Base-by-base conservation (phyloP, 495 filamentous ascomycete species). In the Venustampulla echinocandica region DNA sequence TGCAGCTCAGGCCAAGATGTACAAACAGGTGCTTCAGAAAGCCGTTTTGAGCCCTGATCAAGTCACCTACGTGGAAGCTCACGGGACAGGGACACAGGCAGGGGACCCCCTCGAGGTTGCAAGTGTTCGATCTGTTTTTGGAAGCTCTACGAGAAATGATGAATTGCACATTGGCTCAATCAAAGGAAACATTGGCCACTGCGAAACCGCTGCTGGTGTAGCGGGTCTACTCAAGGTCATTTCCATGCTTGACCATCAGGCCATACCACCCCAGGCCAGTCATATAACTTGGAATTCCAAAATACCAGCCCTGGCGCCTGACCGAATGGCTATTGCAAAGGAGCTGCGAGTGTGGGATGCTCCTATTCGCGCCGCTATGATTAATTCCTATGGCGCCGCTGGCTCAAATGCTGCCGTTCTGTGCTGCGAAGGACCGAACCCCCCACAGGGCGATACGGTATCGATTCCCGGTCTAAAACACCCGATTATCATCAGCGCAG, bases 171-270 rank as follows among this genome's bases (percentile, higher is more conserved):
- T 84, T 9, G 78, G 77, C 14, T 76, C 76, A 0, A 62, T 75
- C 3, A 81, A 83, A 53, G 69, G 68, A 0, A 77, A 79, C 45
- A 67, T 79, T n/a, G 77, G 79, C n/a, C 79, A 83, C 55, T 47
- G 70, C 1, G 79, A 81, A 53, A 69, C 67, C 10, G 67, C 73
- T 6, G 70, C 70, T 37, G 79, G 79, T 15, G 61, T 83, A 15
- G 65, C 73, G 0, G 71, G 68, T 4, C 47, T 82, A 7, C 74
- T 82, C 42, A 82, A 83, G 50, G 65, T 68, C 0, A 58, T 69
- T 11, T 42, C 79, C 25, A 76, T 75, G 66, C 60, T 83, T 25
- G 71, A 81, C 43, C 69, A 72, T n/a, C n/a, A 19, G 2, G 10
- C 65, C 51, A 65, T 76, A 42, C 53, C 67, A 1, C 24, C 40